Base-by-base conservation (phyloP, 257 asterid genomes). In the Eucommia ulmoides region DNA sequence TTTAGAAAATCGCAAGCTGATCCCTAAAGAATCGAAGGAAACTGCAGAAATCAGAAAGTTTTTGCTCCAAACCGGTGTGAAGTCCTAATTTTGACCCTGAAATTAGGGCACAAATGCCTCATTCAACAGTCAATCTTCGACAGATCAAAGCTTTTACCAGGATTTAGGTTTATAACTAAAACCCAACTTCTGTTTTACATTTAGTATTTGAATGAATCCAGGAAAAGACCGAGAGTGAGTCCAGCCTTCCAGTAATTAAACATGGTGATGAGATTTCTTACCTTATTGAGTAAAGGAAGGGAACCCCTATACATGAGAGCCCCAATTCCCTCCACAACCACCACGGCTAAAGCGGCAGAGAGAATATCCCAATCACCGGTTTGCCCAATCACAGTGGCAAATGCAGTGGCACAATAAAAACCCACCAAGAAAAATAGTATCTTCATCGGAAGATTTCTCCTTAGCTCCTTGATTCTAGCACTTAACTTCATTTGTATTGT, bases 301-400 rank as follows among this genome's bases (percentile, higher is more conserved):
- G 93, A 75, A 17, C 75, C 55, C 62, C 61, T 78, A 65, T 85
- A 89, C 96, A 76, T 80, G 55, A 89, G 81, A 62, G 94, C 96
- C 56, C 98, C 98, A 29, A 85, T 79, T 23, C 84, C 96, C 74
- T 89, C 98, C 33, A 89, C 96, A n/a, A 85, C 66, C 44, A 78
- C 96, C 56, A 85, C 96, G 41, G 94, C 63, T 66, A 89, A 58
- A 20, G 82, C 98, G 33, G 98, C 94, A 45, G 98, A 85, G 52
- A 89, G 68, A 60, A 89, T 81, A 69, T 89, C 98, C 98, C 96
- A 85, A 38, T 85, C 98, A 45, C 98, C 98, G 1, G 98, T 89
- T 66, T 85, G 98, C 55, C 98, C 98, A 45, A 89, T 89, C 35
- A 72, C 92, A 22, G 98, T 88, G 42, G 97, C 89, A 45, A 84